phyloP scores from a whole-genome alignment of 1,139 yeast species.

The Diutina ranongensis region DNA sequence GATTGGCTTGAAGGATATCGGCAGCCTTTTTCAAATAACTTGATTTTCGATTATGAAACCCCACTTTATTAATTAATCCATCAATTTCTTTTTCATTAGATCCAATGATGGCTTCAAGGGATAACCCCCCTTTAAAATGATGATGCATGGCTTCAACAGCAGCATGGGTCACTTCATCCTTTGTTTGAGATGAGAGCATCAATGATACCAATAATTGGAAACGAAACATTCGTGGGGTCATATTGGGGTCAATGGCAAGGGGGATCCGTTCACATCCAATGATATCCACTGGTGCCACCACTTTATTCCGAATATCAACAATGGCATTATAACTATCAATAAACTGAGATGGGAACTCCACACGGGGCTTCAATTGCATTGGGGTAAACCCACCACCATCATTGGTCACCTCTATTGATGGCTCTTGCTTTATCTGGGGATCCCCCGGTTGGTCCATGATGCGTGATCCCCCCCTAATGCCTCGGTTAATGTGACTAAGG shows the following conservation, averaged over 20 bases:
- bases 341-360: neutral
- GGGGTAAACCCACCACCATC: neutral
- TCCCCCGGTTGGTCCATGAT: neutral
- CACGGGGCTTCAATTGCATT: neutral
- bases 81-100: conserved; percentile 52
- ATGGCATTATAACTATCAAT: conserved; percentile 36
- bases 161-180: conserved; percentile 70
- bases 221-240: conserved; percentile 37
- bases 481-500: no score
- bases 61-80: conserved; percentile 61
- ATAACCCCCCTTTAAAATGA: conserved; percentile 25
- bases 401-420: no score
- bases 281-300: conserved; percentile 73
- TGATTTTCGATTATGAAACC: conserved; percentile 79
- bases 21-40: conserved; percentile 55
- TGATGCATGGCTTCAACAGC: conserved; percentile 57
- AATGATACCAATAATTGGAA: conserved; percentile 69
- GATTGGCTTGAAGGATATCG: conserved; percentile 35
- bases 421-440: neutral
- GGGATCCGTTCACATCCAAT: conserved; percentile 84
- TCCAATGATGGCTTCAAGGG: conserved; percentile 23
- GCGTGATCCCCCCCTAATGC: no score
- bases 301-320: conserved; percentile 50
- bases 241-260: conserved; percentile 22
- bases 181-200: conserved; percentile 88